A percentile compares a stretch with the other conserved stretches of the same genome.
These are phyloP conservation scores for Amanita rubescens DNA, from an alignment of 768 basidiomycete genomes.

Conservation along the genomic window DNA sequence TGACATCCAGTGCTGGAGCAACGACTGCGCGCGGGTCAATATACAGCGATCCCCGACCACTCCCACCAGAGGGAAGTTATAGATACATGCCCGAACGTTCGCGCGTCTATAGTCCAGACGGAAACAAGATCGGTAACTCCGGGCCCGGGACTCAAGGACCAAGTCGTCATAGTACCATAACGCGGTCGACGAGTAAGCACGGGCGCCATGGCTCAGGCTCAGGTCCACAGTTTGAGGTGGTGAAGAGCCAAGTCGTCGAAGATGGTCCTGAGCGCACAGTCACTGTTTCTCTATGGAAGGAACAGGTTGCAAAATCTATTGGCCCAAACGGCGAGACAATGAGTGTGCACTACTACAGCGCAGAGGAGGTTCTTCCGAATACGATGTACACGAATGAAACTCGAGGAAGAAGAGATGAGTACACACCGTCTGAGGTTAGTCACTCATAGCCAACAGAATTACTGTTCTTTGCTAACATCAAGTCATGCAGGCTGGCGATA, in stretches of 20 bases:
- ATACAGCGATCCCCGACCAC: not conserved
- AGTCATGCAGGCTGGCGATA: not conserved
- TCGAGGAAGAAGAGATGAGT: not conserved
- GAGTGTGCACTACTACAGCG: conserved; percentile 39
- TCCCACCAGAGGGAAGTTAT: not conserved
- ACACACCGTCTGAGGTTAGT: not conserved
- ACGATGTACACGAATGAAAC: conserved; percentile 9
- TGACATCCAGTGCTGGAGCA: conserved; percentile 16
- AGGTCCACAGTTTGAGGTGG: conserved; percentile 36
- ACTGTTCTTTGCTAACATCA: not conserved
- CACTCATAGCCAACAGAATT: not conserved
- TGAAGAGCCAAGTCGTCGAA: conserved; percentile 35
- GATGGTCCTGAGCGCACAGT: conserved; percentile 45
- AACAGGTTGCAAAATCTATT: conserved; percentile 39
- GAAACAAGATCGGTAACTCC: not conserved
- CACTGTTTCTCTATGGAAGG: conserved; percentile 50
- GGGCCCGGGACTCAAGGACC: not conserved
- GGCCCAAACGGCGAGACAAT: conserved; percentile 29
- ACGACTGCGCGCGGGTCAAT: conserved; percentile 4
- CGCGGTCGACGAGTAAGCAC: conserved; percentile 2
- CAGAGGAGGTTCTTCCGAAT: conserved; percentile 16
- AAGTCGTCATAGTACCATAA: conserved; percentile 8
- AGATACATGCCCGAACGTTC: not conserved
- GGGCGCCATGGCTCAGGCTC: conserved; percentile 22
- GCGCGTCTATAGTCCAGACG: not conserved